A percentile compares a stretch with the other conserved stretches of the same genome.
Evolutionary conservation across 768 basidiomycete species (phyloP).

Genomic region (Lactarius pseudohatsudake): DNA sequence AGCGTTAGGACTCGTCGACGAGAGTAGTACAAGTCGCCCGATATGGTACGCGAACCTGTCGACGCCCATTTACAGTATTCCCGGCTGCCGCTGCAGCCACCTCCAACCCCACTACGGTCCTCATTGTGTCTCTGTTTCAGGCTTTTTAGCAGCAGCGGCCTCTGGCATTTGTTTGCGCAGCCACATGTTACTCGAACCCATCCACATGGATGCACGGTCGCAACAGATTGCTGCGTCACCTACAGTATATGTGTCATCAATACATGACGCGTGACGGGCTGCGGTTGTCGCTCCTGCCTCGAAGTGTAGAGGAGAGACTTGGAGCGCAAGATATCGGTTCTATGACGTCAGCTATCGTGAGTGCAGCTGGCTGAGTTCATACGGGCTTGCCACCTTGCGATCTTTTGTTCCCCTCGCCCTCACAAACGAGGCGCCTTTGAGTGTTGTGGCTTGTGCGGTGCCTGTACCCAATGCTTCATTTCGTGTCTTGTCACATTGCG

Average conservation of each 20-base stretch:
- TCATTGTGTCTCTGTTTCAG: no score
- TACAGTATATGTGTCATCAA: not conserved
- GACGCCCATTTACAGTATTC: not conserved
- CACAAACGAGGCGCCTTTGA: not conserved
- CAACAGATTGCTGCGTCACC: slow-evolving; percentile 22
- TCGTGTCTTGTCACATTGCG: no score
- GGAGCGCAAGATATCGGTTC: not conserved
- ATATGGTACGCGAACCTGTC: no score
- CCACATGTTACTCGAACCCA: slow-evolving; percentile 14
- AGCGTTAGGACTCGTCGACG: no score
- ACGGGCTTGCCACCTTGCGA: not conserved
- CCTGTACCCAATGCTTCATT: no score
- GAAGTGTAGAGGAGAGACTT: not conserved
- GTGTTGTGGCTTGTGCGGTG: not conserved
- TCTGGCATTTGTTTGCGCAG: not conserved
- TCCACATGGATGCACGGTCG: slow-evolving; percentile 25
- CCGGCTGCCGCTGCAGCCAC: no score
- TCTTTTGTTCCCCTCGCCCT: not conserved
- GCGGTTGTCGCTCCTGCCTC: not conserved
- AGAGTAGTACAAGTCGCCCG: no score
- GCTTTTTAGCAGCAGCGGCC: no score
- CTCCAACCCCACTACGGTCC: no score
- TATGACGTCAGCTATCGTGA: not conserved
- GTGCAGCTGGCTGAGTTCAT: not conserved
- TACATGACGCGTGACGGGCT: not conserved